These are phyloP conservation scores for Coemansia asiatica DNA, from an alignment of 192 early-diverging fungal species.

Conservation along the genomic window DNA sequence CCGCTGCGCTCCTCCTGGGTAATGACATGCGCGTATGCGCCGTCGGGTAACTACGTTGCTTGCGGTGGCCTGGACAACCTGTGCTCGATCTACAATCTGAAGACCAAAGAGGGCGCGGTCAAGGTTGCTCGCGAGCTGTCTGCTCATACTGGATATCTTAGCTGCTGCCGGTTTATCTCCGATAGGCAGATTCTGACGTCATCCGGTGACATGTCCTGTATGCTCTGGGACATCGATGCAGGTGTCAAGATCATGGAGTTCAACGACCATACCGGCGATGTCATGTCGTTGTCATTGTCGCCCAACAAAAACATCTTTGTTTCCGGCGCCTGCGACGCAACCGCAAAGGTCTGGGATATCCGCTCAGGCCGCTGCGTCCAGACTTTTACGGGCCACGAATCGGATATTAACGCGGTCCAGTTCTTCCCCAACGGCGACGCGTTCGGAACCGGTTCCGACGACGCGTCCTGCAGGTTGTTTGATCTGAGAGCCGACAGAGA, in stretches of 20 bases:
- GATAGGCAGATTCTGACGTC: conserved; percentile 95
- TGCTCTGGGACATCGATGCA: conserved; percentile 99
- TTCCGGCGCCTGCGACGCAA: conserved; percentile 97
- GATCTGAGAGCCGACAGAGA: conserved; percentile 98
- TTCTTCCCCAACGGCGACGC: conserved; percentile 99
- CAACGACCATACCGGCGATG: conserved; percentile 97
- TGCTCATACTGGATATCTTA: conserved; percentile 97
- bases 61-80: conserved; percentile 99
- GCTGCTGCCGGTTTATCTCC: conserved; percentile 94
- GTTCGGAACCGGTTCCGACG: conserved; percentile 97
- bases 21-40: conserved; percentile 99
- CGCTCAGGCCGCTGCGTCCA: conserved; percentile 94
- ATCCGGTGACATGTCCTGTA: conserved; percentile 98
- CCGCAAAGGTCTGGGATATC: conserved; percentile 99
- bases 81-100: conserved; percentile 98
- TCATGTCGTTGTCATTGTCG: conserved; percentile 94
- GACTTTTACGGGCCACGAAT: conserved; percentile 97
- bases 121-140: conserved; percentile 93
- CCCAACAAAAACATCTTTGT: conserved; percentile 97
- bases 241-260: conserved; percentile 97
- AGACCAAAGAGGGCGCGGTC: conserved; percentile 89
- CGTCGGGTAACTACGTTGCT: conserved; percentile 97
- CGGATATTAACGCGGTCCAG: conserved; percentile 98
- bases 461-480: conserved; percentile 96
- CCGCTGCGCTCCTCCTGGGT: conserved; percentile 99